Evolutionary conservation across 2,329 filamentous ascomycete genomes (phyloP).

Genomic region (Pseudogymnoascus sp.): DNA sequence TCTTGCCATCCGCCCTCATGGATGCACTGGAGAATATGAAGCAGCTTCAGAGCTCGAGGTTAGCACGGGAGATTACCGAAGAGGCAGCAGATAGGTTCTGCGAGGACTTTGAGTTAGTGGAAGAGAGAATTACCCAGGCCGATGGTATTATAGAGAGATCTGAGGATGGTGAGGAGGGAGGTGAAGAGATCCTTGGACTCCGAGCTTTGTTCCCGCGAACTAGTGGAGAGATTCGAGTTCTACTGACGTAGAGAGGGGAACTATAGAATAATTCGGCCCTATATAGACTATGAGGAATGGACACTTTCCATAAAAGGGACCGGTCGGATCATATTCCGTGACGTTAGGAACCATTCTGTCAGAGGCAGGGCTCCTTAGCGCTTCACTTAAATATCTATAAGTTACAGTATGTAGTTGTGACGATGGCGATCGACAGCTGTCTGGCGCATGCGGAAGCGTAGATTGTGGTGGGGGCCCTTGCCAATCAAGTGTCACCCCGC

Average conservation of each 20-base stretch:
- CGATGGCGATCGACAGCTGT: neutral
- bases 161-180: conserved; percentile 20
- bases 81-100: conserved; percentile 79
- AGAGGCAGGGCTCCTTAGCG: neutral
- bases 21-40: conserved; percentile 80
- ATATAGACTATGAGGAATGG: neutral
- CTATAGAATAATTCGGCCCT: neutral
- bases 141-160: conserved; percentile 38
- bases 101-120: conserved; percentile 67
- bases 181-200: conserved; percentile 21
- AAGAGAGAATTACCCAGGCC: conserved; percentile 49
- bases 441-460: conserved; percentile 4
- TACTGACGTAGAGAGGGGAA: conserved; percentile 23
- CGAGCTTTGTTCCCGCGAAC: conserved; percentile 28
- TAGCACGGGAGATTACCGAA: conserved; percentile 71
- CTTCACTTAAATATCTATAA: neutral
- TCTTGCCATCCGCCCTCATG: conserved; percentile 85
- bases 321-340: neutral
- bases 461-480: conserved; percentile 4
- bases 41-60: conserved; percentile 59
- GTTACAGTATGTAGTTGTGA: conserved; percentile 4
- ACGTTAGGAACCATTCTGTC: neutral
- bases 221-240: conserved; percentile 28
- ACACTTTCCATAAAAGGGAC: neutral
- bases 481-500: conserved; percentile 3